Evolutionary conservation across 1,284 basidiomycete species (phyloP).

Genomic region (Peniophora sp.): DNA sequence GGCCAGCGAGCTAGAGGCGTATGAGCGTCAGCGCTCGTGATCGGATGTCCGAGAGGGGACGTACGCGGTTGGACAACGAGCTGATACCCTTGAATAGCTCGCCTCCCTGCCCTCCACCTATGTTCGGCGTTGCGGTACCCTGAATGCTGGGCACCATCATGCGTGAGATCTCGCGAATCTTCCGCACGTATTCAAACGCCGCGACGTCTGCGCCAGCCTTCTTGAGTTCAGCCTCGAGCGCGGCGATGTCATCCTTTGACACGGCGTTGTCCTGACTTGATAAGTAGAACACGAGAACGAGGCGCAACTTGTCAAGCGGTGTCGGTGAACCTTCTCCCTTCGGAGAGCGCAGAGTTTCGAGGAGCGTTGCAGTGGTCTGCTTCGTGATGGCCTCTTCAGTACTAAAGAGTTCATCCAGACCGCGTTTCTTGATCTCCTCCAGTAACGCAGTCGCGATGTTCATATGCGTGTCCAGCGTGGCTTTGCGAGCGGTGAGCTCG

Average conservation of each 20-base stretch:
- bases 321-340: slow-evolving; percentile 63
- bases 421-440: slow-evolving; percentile 93
- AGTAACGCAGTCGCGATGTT: slow-evolving; percentile 96
- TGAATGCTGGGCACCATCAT: slow-evolving; percentile 56
- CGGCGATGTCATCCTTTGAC: slow-evolving; percentile 79
- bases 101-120: slow-evolving; percentile 57
- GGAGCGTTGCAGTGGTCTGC: slow-evolving; percentile 76
- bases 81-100: slow-evolving; percentile 91
- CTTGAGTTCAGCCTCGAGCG: slow-evolving; percentile 84
- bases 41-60: slow-evolving; percentile 15
- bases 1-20: slow-evolving; percentile 69
- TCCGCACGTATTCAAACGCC: slow-evolving; percentile 90
- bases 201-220: slow-evolving; percentile 73
- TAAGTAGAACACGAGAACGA: slow-evolving; percentile 92
- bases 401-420: slow-evolving; percentile 94
- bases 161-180: slow-evolving; percentile 83
- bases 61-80: slow-evolving; percentile 81
- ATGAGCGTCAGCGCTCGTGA: background rate
- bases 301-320: slow-evolving; percentile 82
- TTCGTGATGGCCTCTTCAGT: slow-evolving; percentile 87
- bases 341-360: slow-evolving; percentile 73
- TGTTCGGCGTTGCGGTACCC: slow-evolving; percentile 69
- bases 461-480: slow-evolving; percentile 97
- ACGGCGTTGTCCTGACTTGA: slow-evolving; percentile 77
- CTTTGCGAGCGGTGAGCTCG: slow-evolving; percentile 93